These are phyloP conservation scores for Ulota crispa DNA, from an alignment of 225 moss, liverwort and hornwort genomes.

Conservation along the genomic window DNA sequence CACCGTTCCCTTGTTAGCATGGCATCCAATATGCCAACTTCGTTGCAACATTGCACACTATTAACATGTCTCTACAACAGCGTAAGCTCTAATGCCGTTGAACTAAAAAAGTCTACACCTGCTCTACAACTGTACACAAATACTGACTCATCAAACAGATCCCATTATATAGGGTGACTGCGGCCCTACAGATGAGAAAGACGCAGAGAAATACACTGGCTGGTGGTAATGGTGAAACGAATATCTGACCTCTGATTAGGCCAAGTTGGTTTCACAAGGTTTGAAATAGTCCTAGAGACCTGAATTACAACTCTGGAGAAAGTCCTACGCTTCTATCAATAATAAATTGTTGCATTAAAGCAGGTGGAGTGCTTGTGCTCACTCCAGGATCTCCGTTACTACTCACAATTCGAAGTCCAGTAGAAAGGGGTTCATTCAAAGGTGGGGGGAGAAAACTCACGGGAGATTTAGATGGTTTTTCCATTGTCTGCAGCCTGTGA, in stretches of 20 bases:
- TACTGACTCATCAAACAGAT: conserved; percentile 28
- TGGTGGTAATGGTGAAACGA: conserved; percentile 1
- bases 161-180: conserved; percentile 23
- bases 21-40: not conserved
- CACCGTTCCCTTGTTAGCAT: no score
- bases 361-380: conserved; percentile 11
- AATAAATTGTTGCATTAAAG: conserved; percentile 10
- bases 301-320: conserved; percentile 39
- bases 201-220: conserved; percentile 11
- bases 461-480: conserved; percentile 18
- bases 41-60: conserved; percentile 15
- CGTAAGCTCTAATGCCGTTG: conserved; percentile 9
- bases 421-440: conserved; percentile 13
- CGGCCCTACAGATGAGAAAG: conserved; percentile 2
- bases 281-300: conserved; percentile 46
- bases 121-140: conserved; percentile 41
- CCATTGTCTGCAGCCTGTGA: conserved; percentile 26
- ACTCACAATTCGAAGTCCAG: conserved; percentile 12
- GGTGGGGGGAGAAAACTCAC: conserved; percentile 17
- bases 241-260: conserved; percentile 20
- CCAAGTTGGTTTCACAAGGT: no score
- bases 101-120: conserved; percentile 37
- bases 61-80: conserved; percentile 29
- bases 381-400: conserved; percentile 34
- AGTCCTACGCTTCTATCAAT: conserved; percentile 19